Base-by-base conservation (phyloP, 495 filamentous ascomycete genomes). In the Trichoderma reesei region DNA sequence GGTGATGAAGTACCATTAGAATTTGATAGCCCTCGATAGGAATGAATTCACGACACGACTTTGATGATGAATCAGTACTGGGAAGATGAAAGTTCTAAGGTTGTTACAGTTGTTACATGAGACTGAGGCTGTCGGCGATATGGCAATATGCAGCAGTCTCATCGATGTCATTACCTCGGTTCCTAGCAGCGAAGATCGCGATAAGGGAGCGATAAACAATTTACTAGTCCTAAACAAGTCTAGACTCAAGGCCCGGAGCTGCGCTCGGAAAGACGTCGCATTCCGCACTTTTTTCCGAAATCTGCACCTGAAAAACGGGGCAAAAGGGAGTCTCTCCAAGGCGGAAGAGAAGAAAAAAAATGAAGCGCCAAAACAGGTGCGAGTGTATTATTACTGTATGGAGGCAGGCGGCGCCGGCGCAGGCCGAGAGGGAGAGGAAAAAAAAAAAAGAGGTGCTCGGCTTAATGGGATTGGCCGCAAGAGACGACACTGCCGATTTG, bases 401-500 rank as follows among this genome's bases (percentile, higher is more conserved):
- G n/a, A n/a, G n/a, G n/a, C n/a, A n/a, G 33, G 59, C 59, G 59
- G 34, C 36, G 39, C 59, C 36, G 59, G 59, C 59, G 18, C 51
- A 56, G 51, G 59, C 39, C 36, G 59, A 61, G 31, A 61, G 20
- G 34, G 36, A 39, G 20, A 37, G 26, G 26, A 26, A 26, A 26
- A 26, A 26, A 26, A 26, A 26, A 26, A 26, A 26, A 1, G 1
- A 26, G 26, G 26, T 26, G 59, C 59, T 61, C 39, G 59, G 59
- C 39, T 41, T n/a, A 61, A 39, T 61, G 39, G 36, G 59, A 13
- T 13, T 26, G 31, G 34, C 26, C 51, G 26, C 34, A 56, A 33
- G 26, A 56, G 11, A 61, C 56, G 39, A 36, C 60, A 61, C 36
- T 61, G 60, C 60, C 36, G 60, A 48, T 61, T 61, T 61, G 60